Conservation (phyloP, 306 rosid genomes). For the Trifolium dubium region DNA sequence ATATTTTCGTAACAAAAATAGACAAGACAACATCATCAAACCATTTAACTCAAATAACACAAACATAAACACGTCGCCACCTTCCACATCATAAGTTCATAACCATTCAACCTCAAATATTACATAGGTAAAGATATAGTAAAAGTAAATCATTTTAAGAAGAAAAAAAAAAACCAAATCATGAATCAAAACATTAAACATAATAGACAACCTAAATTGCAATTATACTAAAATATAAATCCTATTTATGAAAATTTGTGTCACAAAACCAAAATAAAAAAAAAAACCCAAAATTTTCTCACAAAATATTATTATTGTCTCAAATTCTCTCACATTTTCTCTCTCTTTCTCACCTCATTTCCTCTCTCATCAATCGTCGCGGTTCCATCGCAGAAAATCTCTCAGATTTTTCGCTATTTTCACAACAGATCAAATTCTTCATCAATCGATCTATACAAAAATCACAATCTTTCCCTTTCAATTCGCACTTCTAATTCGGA, state of each 20-base stretch:
- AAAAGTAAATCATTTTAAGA: neutral
- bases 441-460: conserved; percentile 45
- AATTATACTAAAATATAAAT: neutral
- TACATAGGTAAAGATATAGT: no score
- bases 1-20: no score
- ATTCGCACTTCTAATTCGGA: no score
- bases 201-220: neutral
- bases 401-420: conserved; percentile 61
- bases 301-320: conserved; percentile 28
- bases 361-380: conserved; percentile 58
- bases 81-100: no score
- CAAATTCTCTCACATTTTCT: conserved; percentile 44
- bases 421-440: conserved; percentile 39
- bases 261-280: neutral
- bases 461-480: conserved; percentile 25
- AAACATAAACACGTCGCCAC: no score
- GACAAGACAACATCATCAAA: no score
- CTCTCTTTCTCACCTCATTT: conserved; percentile 7
- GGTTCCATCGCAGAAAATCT: conserved; percentile 62
- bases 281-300: conserved; percentile 12
- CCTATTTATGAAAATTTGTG: no score
- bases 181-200: neutral
- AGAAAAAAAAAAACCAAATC: neutral
- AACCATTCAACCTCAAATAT: neutral
- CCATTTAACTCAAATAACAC: no score